Conservation (phyloP, 2,329 filamentous ascomycete species). For the Pestalotiopsis sp. region DNA sequence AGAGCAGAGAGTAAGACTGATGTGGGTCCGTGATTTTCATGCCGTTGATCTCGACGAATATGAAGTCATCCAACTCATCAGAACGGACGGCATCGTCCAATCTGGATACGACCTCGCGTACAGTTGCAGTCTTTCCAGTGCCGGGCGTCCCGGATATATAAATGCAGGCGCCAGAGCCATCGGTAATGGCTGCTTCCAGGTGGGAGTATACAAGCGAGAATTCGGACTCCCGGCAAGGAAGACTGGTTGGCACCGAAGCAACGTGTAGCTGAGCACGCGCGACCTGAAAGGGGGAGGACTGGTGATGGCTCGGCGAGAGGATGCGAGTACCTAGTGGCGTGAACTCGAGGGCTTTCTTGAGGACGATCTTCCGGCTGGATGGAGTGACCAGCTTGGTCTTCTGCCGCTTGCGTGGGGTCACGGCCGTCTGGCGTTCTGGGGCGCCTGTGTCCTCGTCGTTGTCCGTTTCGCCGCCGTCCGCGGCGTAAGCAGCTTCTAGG, state of each 20-base stretch:
- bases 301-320: slow-evolving; percentile 73
- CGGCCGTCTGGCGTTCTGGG: slow-evolving; percentile 32
- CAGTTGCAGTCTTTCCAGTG: slow-evolving; percentile 96
- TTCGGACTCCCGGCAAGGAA: slow-evolving; percentile 90
- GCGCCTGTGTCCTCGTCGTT: slow-evolving; percentile 32
- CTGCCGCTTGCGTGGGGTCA: slow-evolving; percentile 60
- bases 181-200: slow-evolving; percentile 89
- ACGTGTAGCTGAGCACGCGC: slow-evolving; percentile 90
- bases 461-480: slow-evolving; percentile 24
- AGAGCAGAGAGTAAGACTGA: slow-evolving; percentile 91
- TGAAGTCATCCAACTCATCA: slow-evolving; percentile 96
- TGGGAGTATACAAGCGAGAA: slow-evolving; percentile 92
- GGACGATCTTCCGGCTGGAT: slow-evolving; percentile 56
- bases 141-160: slow-evolving; percentile 99
- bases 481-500: slow-evolving; percentile 34
- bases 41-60: slow-evolving; percentile 98
- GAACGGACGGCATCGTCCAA: slow-evolving; percentile 84
- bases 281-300: slow-evolving; percentile 87
- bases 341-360: slow-evolving; percentile 92
- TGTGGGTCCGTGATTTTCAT: slow-evolving; percentile 99
- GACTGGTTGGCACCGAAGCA: slow-evolving; percentile 83
- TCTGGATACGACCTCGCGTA: slow-evolving; percentile 89
- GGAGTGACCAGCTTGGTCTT: slow-evolving; percentile 49
- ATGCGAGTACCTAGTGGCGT: slow-evolving; percentile 90
- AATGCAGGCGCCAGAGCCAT: slow-evolving; percentile 92